Percentiles rank a stretch among this genome's conserved stretches.
Evolutionary conservation across 768 basidiomycete species (phyloP).

Genomic region (Hericium erinaceus): DNA sequence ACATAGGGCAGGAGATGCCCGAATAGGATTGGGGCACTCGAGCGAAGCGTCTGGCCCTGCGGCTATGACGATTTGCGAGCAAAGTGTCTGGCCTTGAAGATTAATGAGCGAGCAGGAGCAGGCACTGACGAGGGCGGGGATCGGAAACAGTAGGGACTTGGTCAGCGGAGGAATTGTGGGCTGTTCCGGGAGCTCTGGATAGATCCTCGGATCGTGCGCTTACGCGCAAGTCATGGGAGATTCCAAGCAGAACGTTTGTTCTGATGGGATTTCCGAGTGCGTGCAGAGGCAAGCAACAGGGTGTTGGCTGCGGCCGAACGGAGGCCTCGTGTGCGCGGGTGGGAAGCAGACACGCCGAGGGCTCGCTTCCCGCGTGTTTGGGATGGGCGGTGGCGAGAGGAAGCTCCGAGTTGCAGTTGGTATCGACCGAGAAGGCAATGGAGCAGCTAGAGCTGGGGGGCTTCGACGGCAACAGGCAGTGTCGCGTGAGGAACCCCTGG

Average conservation of each 20-base stretch:
- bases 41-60: neutral
- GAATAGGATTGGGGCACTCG: neutral
- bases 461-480: neutral
- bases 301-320: neutral
- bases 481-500: neutral
- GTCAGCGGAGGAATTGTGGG: slow-evolving; percentile 8
- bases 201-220: slow-evolving; percentile 4
- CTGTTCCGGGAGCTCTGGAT: slow-evolving; percentile 11
- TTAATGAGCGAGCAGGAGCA: neutral
- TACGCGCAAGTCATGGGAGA: slow-evolving; percentile 8
- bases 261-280: slow-evolving; percentile 6
- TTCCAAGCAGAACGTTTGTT: slow-evolving; percentile 12
- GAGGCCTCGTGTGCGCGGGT: neutral
- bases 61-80: neutral
- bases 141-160: neutral
- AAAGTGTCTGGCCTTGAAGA: neutral
- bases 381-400: neutral
- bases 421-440: neutral
- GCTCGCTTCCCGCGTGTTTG: neutral
- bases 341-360: neutral
- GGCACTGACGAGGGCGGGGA: neutral
- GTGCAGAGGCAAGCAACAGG: neutral
- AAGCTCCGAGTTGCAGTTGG: neutral
- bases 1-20: neutral
- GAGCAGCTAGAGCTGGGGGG: too few species aligned